These are phyloP conservation scores for Fraxinus pennsylvanica DNA, from an alignment of 257 asterid species.

Conservation along the genomic window DNA sequence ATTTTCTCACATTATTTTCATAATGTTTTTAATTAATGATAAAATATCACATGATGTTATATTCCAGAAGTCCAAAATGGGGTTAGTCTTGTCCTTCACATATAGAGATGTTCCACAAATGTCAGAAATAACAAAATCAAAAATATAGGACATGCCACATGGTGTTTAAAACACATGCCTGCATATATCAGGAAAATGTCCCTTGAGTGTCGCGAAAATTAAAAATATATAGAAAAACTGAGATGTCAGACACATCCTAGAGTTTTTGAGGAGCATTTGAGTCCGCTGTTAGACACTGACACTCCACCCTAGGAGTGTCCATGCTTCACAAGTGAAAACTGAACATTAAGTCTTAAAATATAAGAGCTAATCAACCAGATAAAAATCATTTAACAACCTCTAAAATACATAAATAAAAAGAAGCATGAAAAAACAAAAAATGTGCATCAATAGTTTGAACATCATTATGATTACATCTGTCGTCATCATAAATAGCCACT, in stretches of 20 bases:
- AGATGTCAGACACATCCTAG: too few relatives aligned
- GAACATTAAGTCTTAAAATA: not conserved
- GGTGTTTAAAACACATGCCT: not conserved
- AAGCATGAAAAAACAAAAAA: not conserved
- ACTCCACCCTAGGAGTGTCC: not conserved
- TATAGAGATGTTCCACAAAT: not conserved
- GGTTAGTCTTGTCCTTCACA: not conserved
- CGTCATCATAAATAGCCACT: not conserved
- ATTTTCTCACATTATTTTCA: not conserved
- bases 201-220: not conserved
- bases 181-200: not conserved
- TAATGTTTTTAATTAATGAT: not conserved
- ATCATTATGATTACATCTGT: not conserved
- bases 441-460: not conserved
- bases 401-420: not conserved
- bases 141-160: not conserved
- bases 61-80: not conserved
- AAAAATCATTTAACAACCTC: not conserved
- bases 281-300: not conserved
- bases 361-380: not conserved
- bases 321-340: not conserved
- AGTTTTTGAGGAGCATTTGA: not conserved
- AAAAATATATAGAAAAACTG: not conserved
- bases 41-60: not conserved
- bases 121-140: not conserved